These are phyloP conservation scores for Cryptomeria japonica DNA, from an alignment of 75 land plant genomes.

Conservation along the genomic window DNA sequence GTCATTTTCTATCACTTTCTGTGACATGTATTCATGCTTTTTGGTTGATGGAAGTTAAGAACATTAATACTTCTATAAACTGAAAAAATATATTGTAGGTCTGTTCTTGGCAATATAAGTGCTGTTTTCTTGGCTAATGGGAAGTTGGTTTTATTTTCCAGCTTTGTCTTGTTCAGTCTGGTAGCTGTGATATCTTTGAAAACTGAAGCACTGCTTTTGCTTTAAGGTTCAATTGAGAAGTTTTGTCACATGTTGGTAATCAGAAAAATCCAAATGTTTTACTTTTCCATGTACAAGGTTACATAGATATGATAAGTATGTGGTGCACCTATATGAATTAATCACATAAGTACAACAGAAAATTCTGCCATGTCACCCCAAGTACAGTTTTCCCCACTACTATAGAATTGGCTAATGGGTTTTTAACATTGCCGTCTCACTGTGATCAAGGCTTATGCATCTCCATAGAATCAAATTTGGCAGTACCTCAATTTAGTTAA, in stretches of 20 bases:
- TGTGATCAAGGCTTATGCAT: background rate
- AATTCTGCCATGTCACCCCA: background rate
- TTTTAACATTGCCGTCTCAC: background rate
- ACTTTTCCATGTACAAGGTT: background rate
- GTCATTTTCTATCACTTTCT: constrained; percentile 14
- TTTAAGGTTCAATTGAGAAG: background rate
- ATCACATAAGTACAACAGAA: background rate
- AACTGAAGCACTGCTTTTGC: background rate
- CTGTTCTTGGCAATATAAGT: background rate
- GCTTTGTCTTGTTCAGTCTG: background rate
- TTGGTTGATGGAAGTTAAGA: background rate
- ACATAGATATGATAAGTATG: background rate
- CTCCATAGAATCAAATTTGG: background rate
- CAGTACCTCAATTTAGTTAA: background rate
- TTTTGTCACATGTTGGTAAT: background rate
- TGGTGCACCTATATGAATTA: background rate
- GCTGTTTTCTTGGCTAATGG: background rate
- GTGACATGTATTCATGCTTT: background rate
- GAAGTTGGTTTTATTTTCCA: background rate
- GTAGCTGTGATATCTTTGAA: background rate
- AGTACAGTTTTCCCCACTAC: background rate
- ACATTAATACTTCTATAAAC: background rate
- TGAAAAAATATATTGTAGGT: background rate
- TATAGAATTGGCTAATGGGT: background rate
- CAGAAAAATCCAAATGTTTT: background rate